Evolutionary conservation across 106 monocot species (phyloP), one percentile per base, ranked within the genome.

Genomic region (Acorus gramineus): DNA sequence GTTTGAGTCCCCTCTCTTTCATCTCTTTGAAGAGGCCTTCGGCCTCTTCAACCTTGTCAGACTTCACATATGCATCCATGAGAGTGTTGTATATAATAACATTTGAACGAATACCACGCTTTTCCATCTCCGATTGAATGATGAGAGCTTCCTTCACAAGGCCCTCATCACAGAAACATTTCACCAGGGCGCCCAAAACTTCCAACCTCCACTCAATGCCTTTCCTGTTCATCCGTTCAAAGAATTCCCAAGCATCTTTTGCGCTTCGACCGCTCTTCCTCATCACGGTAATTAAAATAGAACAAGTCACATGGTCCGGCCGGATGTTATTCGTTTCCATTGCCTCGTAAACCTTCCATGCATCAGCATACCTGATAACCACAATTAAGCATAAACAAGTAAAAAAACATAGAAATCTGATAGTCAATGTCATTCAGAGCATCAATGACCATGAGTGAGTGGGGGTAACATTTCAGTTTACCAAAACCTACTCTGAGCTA

Each of bases 111-210:
- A 98, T 91, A 49, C 98, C 98, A 65, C 63, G 82, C 65, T 84
- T 88, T 77, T 98, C 98, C 98, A 98, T 98, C 60, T 91, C 85
- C 8, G 81, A 83, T 46, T 91, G 87, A 59, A 98, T 80, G 66
- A 92, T 69, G 52, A 92, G 85, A 46, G 98, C 98, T 79, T 98
- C 92, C 57, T 77, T 98, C 64, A 72, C 88, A 71, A 98, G 70
- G 2, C 92, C 92, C 55, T 81, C 92, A 7, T 85, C 72, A 73
- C 98, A 98, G 57, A 98, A 98, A 52, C 75, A 85, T 61, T 82
- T 98, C 44, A 92, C 84, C 28, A 98, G 68, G 53, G 98, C 64
- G 66, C 80, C 87, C 56, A 68, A 78, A 10, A 74, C 67, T 62
- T 98, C 98, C 11, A 85, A 59, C 68, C 72, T 79, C 81, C 76